Conservation (phyloP, 495 filamentous ascomycete species). For the Xylaria bambusicola region DNA sequence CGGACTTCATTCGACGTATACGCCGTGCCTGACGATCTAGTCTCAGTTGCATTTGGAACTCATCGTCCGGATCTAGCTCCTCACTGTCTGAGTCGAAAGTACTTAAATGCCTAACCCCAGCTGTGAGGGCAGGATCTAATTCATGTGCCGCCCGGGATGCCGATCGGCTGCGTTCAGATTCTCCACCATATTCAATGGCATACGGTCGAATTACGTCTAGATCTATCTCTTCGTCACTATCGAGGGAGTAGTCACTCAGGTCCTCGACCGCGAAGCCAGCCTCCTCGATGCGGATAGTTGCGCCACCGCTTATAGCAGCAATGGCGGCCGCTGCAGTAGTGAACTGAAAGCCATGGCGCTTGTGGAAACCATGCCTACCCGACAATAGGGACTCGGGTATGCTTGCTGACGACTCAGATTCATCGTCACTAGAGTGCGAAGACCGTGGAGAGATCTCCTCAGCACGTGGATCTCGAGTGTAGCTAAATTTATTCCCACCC, state of each 20-base stretch:
- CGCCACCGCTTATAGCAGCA: constrained; percentile 10
- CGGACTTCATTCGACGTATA: constrained; percentile 50
- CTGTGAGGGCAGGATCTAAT: constrained; percentile 41
- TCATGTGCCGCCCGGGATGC: constrained; percentile 38
- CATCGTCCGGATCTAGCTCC: constrained; percentile 42
- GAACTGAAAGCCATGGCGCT: constrained; percentile 25
- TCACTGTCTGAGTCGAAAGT: constrained; percentile 45
- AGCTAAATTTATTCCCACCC: constrained; percentile 47
- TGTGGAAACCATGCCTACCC: constrained; percentile 33
- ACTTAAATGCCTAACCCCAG: constrained; percentile 43
- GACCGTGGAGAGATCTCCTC: constrained; percentile 56
- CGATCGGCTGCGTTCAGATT: constrained; percentile 48
- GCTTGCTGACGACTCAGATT: constrained; percentile 30
- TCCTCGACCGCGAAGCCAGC: constrained; percentile 46
- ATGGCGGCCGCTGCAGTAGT: constrained; percentile 18
- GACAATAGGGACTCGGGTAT: constrained; percentile 38
- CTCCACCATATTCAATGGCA: constrained; percentile 47
- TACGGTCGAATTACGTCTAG: constrained; percentile 41
- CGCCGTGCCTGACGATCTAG: constrained; percentile 42
- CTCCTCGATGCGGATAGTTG: constrained; percentile 37
- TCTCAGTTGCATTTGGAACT: constrained; percentile 32
- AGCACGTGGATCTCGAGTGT: constrained; percentile 39
- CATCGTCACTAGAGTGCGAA: constrained; percentile 42
- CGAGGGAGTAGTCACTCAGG: constrained; percentile 43
- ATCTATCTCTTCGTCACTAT: constrained; percentile 41